phyloP scores from a whole-genome alignment of 805 yeast genomes.

The Clavispora asparagi region DNA sequence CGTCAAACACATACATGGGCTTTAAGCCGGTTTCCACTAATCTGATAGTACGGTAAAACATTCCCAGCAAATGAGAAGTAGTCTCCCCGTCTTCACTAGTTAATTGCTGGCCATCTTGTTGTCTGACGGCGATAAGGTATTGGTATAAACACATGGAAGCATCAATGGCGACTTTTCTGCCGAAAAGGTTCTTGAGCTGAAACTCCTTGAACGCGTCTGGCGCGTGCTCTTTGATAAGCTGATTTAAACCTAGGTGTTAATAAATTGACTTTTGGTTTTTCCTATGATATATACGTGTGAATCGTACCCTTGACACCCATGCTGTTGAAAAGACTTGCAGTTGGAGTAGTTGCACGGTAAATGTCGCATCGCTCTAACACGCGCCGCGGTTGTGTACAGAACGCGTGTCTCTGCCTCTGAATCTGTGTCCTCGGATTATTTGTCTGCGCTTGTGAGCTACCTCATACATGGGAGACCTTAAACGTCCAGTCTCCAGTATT shows the following conservation, averaged over 20 bases:
- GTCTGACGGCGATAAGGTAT: conserved; percentile 92
- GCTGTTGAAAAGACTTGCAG: background rate
- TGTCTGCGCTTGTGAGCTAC: no score
- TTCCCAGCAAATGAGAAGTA: conserved; percentile 89
- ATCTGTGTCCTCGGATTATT: no score
- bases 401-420: conserved; percentile 4
- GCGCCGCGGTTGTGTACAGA: conserved; percentile 7
- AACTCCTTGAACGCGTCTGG: conserved; percentile 72
- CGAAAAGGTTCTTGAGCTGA: conserved; percentile 82
- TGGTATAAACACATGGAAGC: conserved; percentile 97
- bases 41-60: conserved; percentile 88
- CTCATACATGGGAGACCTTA: conserved; percentile 32
- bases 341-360: background rate
- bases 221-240: conserved; percentile 83
- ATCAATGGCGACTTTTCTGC: conserved; percentile 95
- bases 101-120: conserved; percentile 92
- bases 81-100: conserved; percentile 89
- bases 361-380: conserved; percentile 1
- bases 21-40: conserved; percentile 91
- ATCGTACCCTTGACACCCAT: conserved; percentile 18
- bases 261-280: background rate
- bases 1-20: conserved; percentile 96
- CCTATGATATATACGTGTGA: background rate
- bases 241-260: conserved; percentile 60
- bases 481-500: conserved; percentile 70